A percentile compares a stretch with the other conserved stretches of the same genome.
phyloP scores from a whole-genome alignment of 1,284 basidiomycete species.

The Pseudozyma sp. region DNA sequence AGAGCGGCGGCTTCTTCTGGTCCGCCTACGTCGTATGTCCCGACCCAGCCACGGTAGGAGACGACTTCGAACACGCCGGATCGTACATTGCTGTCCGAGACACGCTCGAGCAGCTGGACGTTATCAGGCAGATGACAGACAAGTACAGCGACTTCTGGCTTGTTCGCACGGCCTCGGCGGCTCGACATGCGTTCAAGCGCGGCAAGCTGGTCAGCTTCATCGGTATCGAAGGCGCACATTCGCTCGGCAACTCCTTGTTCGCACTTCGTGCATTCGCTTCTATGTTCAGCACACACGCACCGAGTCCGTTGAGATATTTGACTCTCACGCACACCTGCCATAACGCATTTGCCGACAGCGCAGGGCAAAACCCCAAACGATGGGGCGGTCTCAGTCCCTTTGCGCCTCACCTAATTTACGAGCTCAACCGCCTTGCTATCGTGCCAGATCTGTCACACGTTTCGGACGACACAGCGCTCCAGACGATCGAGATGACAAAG shows the following conservation, averaged over 20 bases:
- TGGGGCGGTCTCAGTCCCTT: constrained; percentile 47
- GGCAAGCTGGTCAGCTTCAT: constrained; percentile 58
- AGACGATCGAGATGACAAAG: constrained; percentile 30
- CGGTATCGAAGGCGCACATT: constrained; percentile 52
- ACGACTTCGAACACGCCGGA: constrained; percentile 40
- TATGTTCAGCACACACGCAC: constrained; percentile 11
- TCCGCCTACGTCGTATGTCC: constrained; percentile 51
- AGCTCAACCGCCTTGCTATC: constrained; percentile 46
- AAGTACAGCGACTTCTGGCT: constrained; percentile 39
- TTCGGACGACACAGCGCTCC: constrained; percentile 43
- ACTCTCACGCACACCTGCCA: constrained; percentile 51
- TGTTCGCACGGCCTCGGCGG: constrained; percentile 16
- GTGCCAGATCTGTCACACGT: constrained; percentile 50
- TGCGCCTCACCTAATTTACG: constrained; percentile 28
- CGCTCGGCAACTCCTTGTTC: constrained; percentile 47
- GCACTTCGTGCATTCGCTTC: constrained; percentile 19
- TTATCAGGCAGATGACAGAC: constrained; percentile 44
- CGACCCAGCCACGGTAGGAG: constrained; percentile 19
- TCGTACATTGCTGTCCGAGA: constrained; percentile 30
- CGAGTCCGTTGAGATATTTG: constrained; percentile 42
- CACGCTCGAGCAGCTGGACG: constrained; percentile 50
- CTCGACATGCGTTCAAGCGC: constrained; percentile 45
- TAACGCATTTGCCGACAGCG: constrained; percentile 46
- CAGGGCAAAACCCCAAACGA: constrained; percentile 25
- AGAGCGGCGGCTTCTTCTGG: constrained; percentile 53